These are phyloP conservation scores for Hygrophorus russula DNA, from an alignment of 768 basidiomycete genomes.

Conservation along the genomic window DNA sequence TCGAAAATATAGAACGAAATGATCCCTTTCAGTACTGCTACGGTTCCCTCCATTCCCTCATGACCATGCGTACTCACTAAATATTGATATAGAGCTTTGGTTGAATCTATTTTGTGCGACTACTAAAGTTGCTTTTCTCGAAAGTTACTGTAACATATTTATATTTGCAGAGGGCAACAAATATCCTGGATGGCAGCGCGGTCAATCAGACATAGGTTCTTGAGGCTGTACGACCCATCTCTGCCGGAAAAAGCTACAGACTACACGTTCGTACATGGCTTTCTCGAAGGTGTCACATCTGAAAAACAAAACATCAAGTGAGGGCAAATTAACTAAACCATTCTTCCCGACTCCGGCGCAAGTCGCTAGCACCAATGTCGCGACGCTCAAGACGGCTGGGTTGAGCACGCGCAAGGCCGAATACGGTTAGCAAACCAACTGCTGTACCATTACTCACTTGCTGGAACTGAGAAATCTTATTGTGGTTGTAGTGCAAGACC, in stretches of 20 bases:
- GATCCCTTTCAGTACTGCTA: slow-evolving; percentile 66
- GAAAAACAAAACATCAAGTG: slow-evolving; percentile 7
- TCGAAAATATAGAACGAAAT: slow-evolving; percentile 58
- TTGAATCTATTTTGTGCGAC: slow-evolving; percentile 55
- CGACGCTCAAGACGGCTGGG: slow-evolving; percentile 59
- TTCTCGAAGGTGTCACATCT: slow-evolving; percentile 1
- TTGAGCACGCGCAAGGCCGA: slow-evolving; percentile 81
- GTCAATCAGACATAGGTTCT: slow-evolving; percentile 72
- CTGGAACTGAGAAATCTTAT: neutral
- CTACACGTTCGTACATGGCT: slow-evolving; percentile 26
- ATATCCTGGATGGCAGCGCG: slow-evolving; percentile 83
- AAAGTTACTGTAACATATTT: neutral
- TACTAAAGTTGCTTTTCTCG: neutral
- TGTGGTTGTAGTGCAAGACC: slow-evolving; percentile 47
- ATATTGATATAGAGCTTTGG: slow-evolving; percentile 40
- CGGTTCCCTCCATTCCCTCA: neutral
- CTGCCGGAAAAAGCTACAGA: slow-evolving; percentile 59
- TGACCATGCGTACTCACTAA: neutral
- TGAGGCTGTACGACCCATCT: slow-evolving; percentile 60
- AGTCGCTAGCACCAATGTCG: slow-evolving; percentile 49
- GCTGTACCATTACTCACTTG: neutral
- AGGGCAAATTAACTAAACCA: slow-evolving; percentile 12
- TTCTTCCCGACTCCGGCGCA: slow-evolving; percentile 65
- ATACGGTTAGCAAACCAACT: slow-evolving; percentile 43
- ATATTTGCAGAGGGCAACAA: slow-evolving; percentile 40